Percentiles rank a stretch among this genome's conserved stretches.
These are phyloP conservation scores for Aspergillus latus DNA, from an alignment of 2,329 filamentous ascomycete genomes.

Conservation along the genomic window DNA sequence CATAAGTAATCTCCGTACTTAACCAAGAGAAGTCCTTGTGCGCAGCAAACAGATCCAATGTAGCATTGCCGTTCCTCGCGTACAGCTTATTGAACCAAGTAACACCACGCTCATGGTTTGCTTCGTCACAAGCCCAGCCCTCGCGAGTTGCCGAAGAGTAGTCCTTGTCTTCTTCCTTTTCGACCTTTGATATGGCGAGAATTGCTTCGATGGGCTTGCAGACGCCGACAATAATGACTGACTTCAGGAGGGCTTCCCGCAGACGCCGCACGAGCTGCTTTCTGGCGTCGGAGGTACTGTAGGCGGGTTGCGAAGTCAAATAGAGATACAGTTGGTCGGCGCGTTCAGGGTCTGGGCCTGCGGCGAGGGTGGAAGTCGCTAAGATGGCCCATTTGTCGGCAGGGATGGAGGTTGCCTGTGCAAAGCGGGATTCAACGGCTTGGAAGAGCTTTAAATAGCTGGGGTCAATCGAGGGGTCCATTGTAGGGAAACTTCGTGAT, in stretches of 20 bases:
- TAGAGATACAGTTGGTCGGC: constrained; percentile 57
- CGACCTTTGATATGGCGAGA: constrained; percentile 54
- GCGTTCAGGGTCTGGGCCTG: constrained; percentile 53
- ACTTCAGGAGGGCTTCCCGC: constrained; percentile 61
- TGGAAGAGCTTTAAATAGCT: constrained; percentile 31
- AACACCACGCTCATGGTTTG: constrained; percentile 54
- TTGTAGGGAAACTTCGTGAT: constrained; percentile 19
- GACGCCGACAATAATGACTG: constrained; percentile 59
- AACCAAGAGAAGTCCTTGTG: constrained; percentile 63
- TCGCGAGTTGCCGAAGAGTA: constrained; percentile 52
- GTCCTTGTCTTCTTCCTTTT: constrained; percentile 59
- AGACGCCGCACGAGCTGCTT: constrained; percentile 39
- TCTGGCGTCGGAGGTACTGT: constrained; percentile 30
- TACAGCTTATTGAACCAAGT: constrained; percentile 61
- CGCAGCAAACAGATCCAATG: constrained; percentile 32
- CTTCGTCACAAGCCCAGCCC: constrained; percentile 58
- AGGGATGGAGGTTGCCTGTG: constrained; percentile 24
- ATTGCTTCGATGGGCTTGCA: constrained; percentile 64
- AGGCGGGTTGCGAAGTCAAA: constrained; percentile 53
- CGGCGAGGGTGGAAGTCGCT: constrained; percentile 47
- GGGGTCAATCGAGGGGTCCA: constrained; percentile 22
- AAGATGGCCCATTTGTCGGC: constrained; percentile 37
- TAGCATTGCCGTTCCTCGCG: constrained; percentile 46
- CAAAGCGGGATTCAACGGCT: constrained; percentile 30
- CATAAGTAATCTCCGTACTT: constrained; percentile 73